Evolutionary conservation across 768 basidiomycete species (phyloP).

Genomic region (Leccinum fibrillosum): DNA sequence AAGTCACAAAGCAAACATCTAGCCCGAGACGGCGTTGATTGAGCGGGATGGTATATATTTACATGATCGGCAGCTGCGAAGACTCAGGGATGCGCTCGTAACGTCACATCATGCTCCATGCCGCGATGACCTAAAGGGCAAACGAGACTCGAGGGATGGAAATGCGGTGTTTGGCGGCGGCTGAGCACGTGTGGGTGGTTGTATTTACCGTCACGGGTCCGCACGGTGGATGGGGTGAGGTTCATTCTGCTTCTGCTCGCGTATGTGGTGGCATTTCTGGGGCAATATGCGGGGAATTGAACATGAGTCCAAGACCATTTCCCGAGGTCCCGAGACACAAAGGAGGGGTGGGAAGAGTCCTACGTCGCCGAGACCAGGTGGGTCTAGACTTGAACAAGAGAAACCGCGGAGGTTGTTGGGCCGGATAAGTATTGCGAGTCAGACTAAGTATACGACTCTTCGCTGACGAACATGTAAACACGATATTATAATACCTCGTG

Average conservation of each 20-base stretch:
- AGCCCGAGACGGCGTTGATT: background rate
- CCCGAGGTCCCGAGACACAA: background rate
- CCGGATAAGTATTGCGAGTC: background rate
- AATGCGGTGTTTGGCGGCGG: background rate
- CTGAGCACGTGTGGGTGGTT: background rate
- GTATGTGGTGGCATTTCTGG: background rate
- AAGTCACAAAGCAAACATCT: background rate
- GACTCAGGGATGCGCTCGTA: background rate
- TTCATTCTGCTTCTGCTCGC: background rate
- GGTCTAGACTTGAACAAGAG: background rate
- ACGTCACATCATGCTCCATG: constrained; percentile 4
- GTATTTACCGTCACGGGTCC: background rate
- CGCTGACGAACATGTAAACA: background rate
- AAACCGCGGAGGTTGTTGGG: background rate
- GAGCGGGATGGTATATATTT: constrained; percentile 2
- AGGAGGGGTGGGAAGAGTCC: background rate
- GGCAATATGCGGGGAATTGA: background rate
- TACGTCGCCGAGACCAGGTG: background rate
- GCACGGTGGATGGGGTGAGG: background rate
- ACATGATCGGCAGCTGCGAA: constrained; percentile 10
- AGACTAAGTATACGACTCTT: background rate
- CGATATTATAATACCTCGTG: background rate
- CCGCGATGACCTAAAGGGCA: background rate
- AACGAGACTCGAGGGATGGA: background rate
- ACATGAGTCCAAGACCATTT: background rate